Evolutionary conservation across 192 early-diverging fungal genomes (phyloP), one percentile per base, ranked within the genome.

Genomic region (Rhizophagus prolifer): DNA sequence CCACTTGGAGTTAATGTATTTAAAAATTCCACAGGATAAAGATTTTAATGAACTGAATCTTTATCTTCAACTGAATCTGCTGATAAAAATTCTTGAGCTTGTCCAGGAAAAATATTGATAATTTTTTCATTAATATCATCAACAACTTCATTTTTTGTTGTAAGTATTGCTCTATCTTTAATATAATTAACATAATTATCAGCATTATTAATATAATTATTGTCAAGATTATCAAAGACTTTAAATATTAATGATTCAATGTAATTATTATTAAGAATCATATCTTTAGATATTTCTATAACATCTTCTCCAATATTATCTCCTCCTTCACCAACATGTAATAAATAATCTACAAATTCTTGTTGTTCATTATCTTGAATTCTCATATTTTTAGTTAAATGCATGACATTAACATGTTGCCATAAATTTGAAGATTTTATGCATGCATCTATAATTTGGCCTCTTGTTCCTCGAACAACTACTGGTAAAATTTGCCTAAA

Each of bases 401-500:
- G 54, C 58, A 75, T 58, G 30, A 21, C 23, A 64, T 62, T 23
- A 79, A 65, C 41, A 79, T 12, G 3, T 47, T 75, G 1, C 78
- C 64, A 50, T 70, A 77, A 21, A 19, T 28, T 10, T 54, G 78
- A 79, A 13, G 71, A 47, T 26, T 83, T 83, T 25, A 79, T 34
- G 14, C 82, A 81, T 13, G 69, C 50, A 25, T 10, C 13, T 5
- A 83, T 50, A 26, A 76, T 81, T 6, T 79, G 44, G 30, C 62
- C 65, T 36, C 71, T 47, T 14, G 34, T 23, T 62, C 59, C 80
- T 16, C 26, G n/a, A 28, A 50, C 58, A 60, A 84, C 70, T 23
- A 84, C 79, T 9, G 72, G 78, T 19, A 69, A 64, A 26, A 60
- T 77, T 28, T 83, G 79, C 6, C 75, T 14, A 67, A 83, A 83